Evolutionary conservation across 306 rosid species (phyloP), one percentile per base, ranked within the genome.

Genomic region (Lathyrus aphaca): DNA sequence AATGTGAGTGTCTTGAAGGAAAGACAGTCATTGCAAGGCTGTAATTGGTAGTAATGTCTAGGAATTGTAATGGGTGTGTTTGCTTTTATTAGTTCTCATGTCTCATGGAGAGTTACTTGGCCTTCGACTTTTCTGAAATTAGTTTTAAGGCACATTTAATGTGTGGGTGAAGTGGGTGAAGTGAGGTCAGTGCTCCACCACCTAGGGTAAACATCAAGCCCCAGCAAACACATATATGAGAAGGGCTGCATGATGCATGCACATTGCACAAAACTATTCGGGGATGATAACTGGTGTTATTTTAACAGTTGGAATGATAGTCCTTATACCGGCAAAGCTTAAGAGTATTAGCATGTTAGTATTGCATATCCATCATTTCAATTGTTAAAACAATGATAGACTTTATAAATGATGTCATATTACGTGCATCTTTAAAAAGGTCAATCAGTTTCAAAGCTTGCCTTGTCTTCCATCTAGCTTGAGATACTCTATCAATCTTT

Each of bases 291-390:
- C 4, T 25, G 8, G 35, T 8, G 54, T 27, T 46, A 63, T 8
- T 70, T 63, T 69, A 51, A 18, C 62, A 14, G 58, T 3, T 62
- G 45, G 49, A 27, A 53, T 71, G 35, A 8, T 44, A 60, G 30
- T 56, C 54, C 72, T 35, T 64, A 56, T 15, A 16, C n/a, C 29
- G 50, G 68, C 45, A 62, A 45, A 35, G 68, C 72, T 55, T 14
- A 38, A 54, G 66, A 30, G 44, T 50, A 70, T 10, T 63, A 46
- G 44, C 54, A n/a, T 8, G 45, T 32, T 61, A 55, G 37, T 38
- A 56, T 54, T 56, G 60, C 44, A 38, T 71, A 77, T 55, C 54
- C 51, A 16, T 71, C 45, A 10, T 35, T 23, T 70, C 46, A 64
- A 42, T 64, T 55, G 30, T 49, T 5, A 64, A 45, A 56, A 65